Evolutionary conservation across 495 filamentous ascomycete species (phyloP), one percentile per base, ranked within the genome.

Genomic region (Copromyces sp.): DNA sequence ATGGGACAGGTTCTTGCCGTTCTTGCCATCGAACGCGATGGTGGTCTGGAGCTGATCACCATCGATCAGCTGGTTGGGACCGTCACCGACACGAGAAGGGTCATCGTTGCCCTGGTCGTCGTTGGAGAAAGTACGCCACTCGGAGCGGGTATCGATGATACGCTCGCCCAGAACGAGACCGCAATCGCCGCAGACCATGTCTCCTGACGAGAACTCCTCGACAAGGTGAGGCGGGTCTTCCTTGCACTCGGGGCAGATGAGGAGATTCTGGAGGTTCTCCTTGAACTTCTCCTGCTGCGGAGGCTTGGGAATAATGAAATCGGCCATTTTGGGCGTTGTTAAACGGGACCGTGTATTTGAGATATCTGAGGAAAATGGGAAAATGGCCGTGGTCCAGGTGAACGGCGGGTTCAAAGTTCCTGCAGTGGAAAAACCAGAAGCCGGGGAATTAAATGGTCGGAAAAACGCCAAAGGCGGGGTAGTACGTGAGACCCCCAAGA

Each of bases 71-170:
- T 91, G 87, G 77, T 98, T 97, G 45, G 89, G 88, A 0, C 89
- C 93, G 69, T 98, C 95, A 82, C 95, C 95, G 75, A 99, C 95
- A 93, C 95, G 95, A 70, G 93, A 96, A 1, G 95, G 95, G 79
- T 99, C 95, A 75, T 98, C 95, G 79, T 91, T 93, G 71, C 87
- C 88, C 80, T 97, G 93, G 77, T 99, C 96, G 77, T 99, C 95
- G 82, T 97, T 98, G 73, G 93, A 91, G 82, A 99, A 99, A 9
- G 96, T 99, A 77, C 95, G 93, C 95, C 95, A 99, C 84, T 99
- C 95, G 69, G 94, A 97, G 69, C 96, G 91, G 73, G 93, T 94
- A 77, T 98, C 95, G 70, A 99, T 93, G 76, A 95, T 92, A 73
- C 94, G 91, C 79, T 95, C 92, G 69, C 90, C 90, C 41, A 98